phyloP scores from a whole-genome alignment of 148 eudicot genomes.

The Nyssa sinensis region DNA sequence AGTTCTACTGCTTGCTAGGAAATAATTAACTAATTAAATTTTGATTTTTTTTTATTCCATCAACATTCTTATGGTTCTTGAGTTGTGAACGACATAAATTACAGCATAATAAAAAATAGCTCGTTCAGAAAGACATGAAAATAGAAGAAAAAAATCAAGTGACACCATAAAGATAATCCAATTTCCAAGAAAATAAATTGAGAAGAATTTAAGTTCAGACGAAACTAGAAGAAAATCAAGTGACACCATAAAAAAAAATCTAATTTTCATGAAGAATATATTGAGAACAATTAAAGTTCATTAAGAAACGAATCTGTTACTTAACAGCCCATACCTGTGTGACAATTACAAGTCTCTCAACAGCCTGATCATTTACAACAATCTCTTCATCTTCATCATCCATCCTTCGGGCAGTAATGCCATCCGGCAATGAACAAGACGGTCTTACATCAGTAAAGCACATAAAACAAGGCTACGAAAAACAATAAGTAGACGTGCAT shows the following conservation, averaged over 20 bases:
- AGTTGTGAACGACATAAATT: background rate
- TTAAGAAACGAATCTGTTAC: background rate
- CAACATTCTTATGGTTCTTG: background rate
- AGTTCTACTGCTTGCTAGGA: background rate
- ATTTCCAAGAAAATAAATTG: too few species aligned
- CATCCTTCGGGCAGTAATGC: constrained; percentile 43
- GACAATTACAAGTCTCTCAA: constrained; percentile 90
- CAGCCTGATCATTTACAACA: constrained; percentile 59
- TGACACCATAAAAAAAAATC: background rate
- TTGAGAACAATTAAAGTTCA: background rate
- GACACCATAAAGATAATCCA: too few species aligned
- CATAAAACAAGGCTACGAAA: background rate
- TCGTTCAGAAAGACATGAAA: too few species aligned
- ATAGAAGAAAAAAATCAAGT: too few species aligned
- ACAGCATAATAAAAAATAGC: background rate
- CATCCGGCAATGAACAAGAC: constrained; percentile 9
- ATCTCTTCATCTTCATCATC: constrained; percentile 82
- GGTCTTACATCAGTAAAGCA: background rate
- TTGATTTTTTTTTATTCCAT: background rate
- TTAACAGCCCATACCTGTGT: constrained; percentile 66
- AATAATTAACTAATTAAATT: background rate
- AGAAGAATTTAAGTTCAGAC: too few species aligned
- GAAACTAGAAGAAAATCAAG: background rate
- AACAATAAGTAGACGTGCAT: background rate
- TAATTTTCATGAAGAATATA: background rate